Conservation (phyloP, 805 yeast species). For the Cyberlindnera samutprakarnensis region DNA sequence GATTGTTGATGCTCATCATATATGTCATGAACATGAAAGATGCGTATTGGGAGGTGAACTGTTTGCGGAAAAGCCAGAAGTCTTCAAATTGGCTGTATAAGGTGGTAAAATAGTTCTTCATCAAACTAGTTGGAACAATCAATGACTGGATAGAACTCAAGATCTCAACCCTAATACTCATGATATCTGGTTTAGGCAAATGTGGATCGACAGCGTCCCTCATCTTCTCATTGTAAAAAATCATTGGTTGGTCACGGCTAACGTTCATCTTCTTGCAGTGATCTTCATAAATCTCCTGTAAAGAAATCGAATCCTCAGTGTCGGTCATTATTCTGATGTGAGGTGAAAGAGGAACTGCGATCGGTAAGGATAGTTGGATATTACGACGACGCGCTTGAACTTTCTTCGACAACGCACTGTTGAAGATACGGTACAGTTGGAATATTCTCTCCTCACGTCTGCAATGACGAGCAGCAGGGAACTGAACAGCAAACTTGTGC, state of each 20-base stretch:
- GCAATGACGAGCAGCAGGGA: conserved; percentile 96
- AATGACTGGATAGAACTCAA: conserved; percentile 82
- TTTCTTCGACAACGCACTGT: conserved; percentile 68
- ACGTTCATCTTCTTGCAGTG: conserved; percentile 67
- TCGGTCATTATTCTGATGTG: conserved; percentile 91
- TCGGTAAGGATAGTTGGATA: conserved; percentile 78
- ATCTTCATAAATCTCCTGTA: conserved; percentile 83
- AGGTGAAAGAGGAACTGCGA: conserved; percentile 90
- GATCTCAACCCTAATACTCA: conserved; percentile 86
- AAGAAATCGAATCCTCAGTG: conserved; percentile 56
- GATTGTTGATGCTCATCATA: conserved; percentile 86
- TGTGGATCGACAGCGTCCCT: conserved; percentile 92
- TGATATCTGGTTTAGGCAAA: conserved; percentile 85
- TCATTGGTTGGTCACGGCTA: conserved; percentile 83
- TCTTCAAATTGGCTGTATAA: conserved; percentile 78
- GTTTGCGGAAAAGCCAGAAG: conserved; percentile 95
- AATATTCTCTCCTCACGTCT: conserved; percentile 93
- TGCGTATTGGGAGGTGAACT: conserved; percentile 91
- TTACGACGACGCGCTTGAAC: conserved; percentile 86
- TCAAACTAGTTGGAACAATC: conserved; percentile 76
- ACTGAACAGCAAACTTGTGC: conserved; percentile 93
- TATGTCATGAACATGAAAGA: conserved; percentile 87
- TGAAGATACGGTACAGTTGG: conserved; percentile 85
- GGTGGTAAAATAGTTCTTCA: conserved; percentile 68
- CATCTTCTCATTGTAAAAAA: conserved; percentile 76